These are phyloP conservation scores for Ceratocystis colombiana DNA, from an alignment of 2,329 filamentous ascomycete genomes.

Conservation along the genomic window DNA sequence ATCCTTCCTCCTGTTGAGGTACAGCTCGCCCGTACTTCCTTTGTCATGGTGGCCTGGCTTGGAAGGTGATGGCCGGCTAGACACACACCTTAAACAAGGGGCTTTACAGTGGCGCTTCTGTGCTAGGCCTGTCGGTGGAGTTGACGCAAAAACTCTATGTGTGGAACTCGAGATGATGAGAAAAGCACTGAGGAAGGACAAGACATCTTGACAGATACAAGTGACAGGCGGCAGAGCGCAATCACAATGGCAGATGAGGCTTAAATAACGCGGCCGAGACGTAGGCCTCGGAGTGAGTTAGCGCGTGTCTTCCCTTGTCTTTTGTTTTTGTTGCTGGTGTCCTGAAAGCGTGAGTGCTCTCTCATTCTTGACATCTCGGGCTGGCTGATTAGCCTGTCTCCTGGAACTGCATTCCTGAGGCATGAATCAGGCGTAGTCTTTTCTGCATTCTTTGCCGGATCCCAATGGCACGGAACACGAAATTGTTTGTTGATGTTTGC, in stretches of 20 bases:
- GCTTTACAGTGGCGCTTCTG: neutral
- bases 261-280: neutral
- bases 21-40: no score
- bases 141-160: neutral
- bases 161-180: neutral
- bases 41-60: no score
- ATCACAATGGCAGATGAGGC: constrained; percentile 6
- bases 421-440: neutral
- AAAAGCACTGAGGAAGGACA: neutral
- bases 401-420: constrained; percentile 1
- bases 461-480: neutral
- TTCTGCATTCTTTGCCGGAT: neutral
- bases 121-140: neutral
- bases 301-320: no score
- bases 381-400: neutral
- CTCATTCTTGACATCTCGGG: constrained; percentile 3
- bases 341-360: neutral
- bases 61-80: neutral
- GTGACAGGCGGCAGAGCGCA: neutral
- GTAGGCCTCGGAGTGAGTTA: no score
- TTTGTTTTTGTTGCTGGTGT: no score
- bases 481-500: neutral
- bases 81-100: neutral
- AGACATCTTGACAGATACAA: neutral
- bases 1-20: no score